Base-by-base conservation (phyloP, 2,329 filamentous ascomycete species). In the Colletotrichum siamense region DNA sequence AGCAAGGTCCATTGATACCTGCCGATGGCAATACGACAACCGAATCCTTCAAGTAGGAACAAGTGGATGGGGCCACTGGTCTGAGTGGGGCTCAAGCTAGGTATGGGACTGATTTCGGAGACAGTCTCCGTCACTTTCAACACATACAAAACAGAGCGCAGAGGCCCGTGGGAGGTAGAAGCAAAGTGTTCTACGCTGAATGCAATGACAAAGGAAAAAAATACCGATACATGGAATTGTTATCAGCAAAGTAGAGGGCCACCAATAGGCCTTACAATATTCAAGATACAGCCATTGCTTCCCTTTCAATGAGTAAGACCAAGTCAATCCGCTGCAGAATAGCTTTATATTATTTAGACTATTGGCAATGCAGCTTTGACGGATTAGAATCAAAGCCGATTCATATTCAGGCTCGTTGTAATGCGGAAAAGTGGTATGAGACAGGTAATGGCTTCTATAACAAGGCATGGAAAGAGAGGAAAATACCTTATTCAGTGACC, bases 141-240 rank as follows among this genome's bases (percentile, higher is more conserved):
- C 0, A 3, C 10, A 49, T 4, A n/a, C n/a, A 13, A 49, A 49
- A 0, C 18, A 12, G 6, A 22, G 44, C n/a, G 9, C n/a, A 22
- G n/a, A 49, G 3, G 6, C 6, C 10, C n/a, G n/a, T 22, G 10
- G n/a, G n/a, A 49, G n/a, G n/a, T 22, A 22, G 3, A 10, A n/a
- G 9, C 5, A 49, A 5, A 12, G 5, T 49, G 5, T 49, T 49
- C 1, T 6, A n/a, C 9, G 39, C 18, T 8, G 9, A n/a, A 7
- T 10, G 9, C 6, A 22, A 49, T 10, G 18, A 4, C 5, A n/a
- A 44, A n/a, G 8, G 5, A 10, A 2, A 44, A 4, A 9, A 5
- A 9, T 6, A 5, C 15, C 4, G 9, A 4, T 3, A 0, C 2
- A 6, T 49, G n/a, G 18, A 22, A 12, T 49, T 22, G 18, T 49